Conservation (phyloP, 2,329 filamentous ascomycete species). For the Delphinella strobiligena region DNA sequence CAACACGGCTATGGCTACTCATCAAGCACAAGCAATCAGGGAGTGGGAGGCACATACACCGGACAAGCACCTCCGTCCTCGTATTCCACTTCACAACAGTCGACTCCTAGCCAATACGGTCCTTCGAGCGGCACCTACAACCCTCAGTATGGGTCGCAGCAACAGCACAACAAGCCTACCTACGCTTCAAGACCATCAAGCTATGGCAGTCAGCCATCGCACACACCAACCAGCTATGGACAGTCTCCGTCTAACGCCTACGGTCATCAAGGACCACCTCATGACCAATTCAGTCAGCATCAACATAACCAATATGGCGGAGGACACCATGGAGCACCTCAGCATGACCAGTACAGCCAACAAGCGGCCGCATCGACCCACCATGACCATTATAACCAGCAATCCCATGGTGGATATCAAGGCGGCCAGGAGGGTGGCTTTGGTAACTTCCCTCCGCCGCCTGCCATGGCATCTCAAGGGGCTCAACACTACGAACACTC, state of each 20-base stretch:
- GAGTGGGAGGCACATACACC: slow-evolving; percentile 22
- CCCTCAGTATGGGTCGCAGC: slow-evolving; percentile 11
- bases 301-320: slow-evolving; percentile 11
- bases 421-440: slow-evolving; percentile 12
- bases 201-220: slow-evolving; percentile 14
- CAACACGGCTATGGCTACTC: slow-evolving; percentile 24
- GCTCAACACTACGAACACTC: slow-evolving; percentile 2
- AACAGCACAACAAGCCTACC: slow-evolving; percentile 12
- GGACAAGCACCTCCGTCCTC: slow-evolving; percentile 23
- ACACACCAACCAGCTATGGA: slow-evolving; percentile 3
- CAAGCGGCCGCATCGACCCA: too few relatives aligned
- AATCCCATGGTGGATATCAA: slow-evolving; percentile 11
- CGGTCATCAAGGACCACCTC: too few relatives aligned
- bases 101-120: slow-evolving; percentile 12
- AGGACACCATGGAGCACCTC: slow-evolving; percentile 12
- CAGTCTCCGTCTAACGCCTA: too few relatives aligned
- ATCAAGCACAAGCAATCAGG: slow-evolving; percentile 14
- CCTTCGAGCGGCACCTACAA: slow-evolving; percentile 14
- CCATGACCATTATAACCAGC: slow-evolving; percentile 12
- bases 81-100: slow-evolving; percentile 19
- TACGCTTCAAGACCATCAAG: slow-evolving; percentile 13
- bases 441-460: slow-evolving; percentile 8
- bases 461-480: slow-evolving; percentile 1
- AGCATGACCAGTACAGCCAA: slow-evolving; percentile 10
- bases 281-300: slow-evolving; percentile 10